phyloP scores from a whole-genome alignment of 495 filamentous ascomycete species.

The Penicillium canariense region DNA sequence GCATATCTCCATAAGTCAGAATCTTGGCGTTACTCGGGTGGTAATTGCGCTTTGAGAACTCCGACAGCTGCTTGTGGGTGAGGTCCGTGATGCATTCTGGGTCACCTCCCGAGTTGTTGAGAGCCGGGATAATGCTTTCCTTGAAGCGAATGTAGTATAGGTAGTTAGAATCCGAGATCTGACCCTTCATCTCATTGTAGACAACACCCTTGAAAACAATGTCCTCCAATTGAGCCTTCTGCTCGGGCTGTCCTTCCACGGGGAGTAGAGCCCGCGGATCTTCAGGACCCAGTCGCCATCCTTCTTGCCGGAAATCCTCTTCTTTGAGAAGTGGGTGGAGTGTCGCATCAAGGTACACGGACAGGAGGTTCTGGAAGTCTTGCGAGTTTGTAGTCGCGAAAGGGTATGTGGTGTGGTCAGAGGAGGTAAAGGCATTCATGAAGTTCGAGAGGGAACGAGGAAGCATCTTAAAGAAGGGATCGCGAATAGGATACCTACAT shows the following conservation, averaged over 20 bases:
- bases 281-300: conserved; percentile 92
- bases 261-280: conserved; percentile 61
- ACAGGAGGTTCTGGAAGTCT: conserved; percentile 93
- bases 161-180: conserved; percentile 96
- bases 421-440: conserved; percentile 97
- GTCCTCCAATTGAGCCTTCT: conserved; percentile 33
- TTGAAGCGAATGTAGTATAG: conserved; percentile 92
- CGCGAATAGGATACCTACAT: conserved; percentile 88
- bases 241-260: conserved; percentile 37
- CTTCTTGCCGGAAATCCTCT: conserved; percentile 93
- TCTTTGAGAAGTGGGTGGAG: conserved; percentile 82
- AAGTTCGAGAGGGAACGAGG: conserved; percentile 96
- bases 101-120: conserved; percentile 96
- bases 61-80: conserved; percentile 78
- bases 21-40: conserved; percentile 96
- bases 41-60: conserved; percentile 88
- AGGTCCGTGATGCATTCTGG: conserved; percentile 94
- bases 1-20: conserved; percentile 94
- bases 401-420: conserved; percentile 96
- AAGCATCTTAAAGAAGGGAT: conserved; percentile 99
- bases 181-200: conserved; percentile 99
- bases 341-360: conserved; percentile 94
- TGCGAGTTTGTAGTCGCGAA: conserved; percentile 97
- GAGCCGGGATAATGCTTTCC: conserved; percentile 86
- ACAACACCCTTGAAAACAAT: conserved; percentile 98